Conservation (phyloP, 257 asterid species). For the Solanum paucissectum region DNA sequence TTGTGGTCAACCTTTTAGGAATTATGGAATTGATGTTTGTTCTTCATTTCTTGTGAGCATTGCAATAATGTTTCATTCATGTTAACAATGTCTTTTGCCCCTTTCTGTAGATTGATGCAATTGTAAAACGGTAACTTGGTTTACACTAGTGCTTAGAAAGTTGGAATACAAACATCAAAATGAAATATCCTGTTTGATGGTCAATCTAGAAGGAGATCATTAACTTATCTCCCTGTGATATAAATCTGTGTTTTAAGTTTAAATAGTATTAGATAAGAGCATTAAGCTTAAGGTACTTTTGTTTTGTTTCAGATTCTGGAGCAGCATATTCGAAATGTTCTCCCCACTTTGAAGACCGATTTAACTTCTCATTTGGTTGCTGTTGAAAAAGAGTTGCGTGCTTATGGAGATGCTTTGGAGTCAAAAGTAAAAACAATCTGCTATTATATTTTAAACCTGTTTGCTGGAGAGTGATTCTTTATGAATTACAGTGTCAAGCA, state of each 20-base stretch:
- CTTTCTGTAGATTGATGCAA: not conserved
- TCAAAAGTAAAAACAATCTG: slow-evolving; percentile 47
- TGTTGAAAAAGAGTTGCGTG: slow-evolving; percentile 87
- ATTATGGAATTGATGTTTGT: not conserved
- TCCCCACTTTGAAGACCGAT: slow-evolving; percentile 84
- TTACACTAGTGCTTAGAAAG: not conserved
- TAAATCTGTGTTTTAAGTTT: not conserved
- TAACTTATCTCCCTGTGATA: not conserved
- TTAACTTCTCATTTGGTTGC: slow-evolving; percentile 59
- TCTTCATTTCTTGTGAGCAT: not conserved
- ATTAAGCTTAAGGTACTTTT: not conserved
- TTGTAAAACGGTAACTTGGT: not conserved
- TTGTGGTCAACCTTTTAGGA: not conserved
- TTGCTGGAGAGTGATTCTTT: not conserved
- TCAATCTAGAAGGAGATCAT: not conserved
- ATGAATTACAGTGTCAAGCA: not conserved
- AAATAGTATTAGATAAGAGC: not conserved
- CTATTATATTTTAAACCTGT: not conserved
- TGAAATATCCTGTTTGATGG: not conserved
- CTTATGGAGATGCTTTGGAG: slow-evolving; percentile 85
- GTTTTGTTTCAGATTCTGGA: slow-evolving; percentile 43
- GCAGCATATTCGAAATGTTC: slow-evolving; percentile 75
- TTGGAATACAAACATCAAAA: not conserved
- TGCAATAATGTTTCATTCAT: not conserved
- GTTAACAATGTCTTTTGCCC: not conserved